Evolutionary conservation across 257 asterid genomes (phyloP).

Genomic region (Cruciata laevipes): DNA sequence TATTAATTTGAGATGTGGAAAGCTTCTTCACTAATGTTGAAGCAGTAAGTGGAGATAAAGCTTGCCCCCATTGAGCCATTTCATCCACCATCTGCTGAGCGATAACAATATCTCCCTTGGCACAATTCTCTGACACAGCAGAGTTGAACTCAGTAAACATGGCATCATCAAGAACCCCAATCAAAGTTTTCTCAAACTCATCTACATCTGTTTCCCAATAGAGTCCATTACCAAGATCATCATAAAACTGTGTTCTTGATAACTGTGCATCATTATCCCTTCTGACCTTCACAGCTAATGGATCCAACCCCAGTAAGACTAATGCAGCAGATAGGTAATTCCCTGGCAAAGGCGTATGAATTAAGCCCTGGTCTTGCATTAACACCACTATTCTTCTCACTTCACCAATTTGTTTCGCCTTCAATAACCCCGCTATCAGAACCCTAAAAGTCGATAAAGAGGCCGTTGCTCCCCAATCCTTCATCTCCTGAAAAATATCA

Average conservation of each 20-base stretch:
- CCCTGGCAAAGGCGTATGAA: slow-evolving; percentile 32
- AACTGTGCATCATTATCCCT: slow-evolving; percentile 61
- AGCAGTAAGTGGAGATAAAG: slow-evolving; percentile 34
- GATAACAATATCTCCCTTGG: slow-evolving; percentile 24
- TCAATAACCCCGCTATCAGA: slow-evolving; percentile 67
- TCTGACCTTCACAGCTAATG: slow-evolving; percentile 59
- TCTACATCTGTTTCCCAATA: slow-evolving; percentile 71
- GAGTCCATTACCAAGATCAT: slow-evolving; percentile 88
- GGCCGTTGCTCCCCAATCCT: slow-evolving; percentile 46
- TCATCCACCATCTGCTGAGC: slow-evolving; percentile 38
- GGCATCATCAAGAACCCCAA: slow-evolving; percentile 52
- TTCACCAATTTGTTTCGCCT: slow-evolving; percentile 57
- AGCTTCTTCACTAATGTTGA: slow-evolving; percentile 40
- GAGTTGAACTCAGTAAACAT: slow-evolving; percentile 63
- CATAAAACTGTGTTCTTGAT: slow-evolving; percentile 61
- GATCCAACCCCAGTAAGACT: slow-evolving; percentile 43
- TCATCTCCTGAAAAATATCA: slow-evolving; percentile 68
- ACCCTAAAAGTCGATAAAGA: slow-evolving; percentile 56
- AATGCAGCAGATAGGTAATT: slow-evolving; percentile 56
- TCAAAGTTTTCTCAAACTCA: slow-evolving; percentile 42
- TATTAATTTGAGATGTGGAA: slow-evolving; percentile 28
- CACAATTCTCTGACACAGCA: slow-evolving; percentile 24
- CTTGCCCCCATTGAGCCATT: slow-evolving; percentile 77
- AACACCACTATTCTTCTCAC: slow-evolving; percentile 43
- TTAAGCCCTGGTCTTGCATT: slow-evolving; percentile 48